Conservation (phyloP, 2,329 filamentous ascomycete species). For the Pseudocercospora ulei region DNA sequence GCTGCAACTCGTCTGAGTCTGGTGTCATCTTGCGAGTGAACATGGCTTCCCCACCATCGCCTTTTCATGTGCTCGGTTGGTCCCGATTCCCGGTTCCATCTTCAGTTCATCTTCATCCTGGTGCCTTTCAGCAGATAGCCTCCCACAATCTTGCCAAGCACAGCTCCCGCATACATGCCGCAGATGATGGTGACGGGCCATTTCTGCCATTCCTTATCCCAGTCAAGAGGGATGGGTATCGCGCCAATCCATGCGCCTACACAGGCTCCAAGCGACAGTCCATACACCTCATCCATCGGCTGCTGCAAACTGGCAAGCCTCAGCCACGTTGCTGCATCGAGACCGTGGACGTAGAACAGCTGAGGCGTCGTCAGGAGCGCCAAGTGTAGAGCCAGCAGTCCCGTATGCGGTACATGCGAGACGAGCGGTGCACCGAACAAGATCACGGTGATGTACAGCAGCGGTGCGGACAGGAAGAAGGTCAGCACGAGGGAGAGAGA, state of each 20-base stretch:
- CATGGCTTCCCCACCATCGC: no score
- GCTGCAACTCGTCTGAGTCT: no score
- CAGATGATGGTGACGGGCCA: conserved; percentile 89
- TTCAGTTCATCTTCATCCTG: conserved; percentile 35
- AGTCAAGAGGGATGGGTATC: conserved; percentile 89
- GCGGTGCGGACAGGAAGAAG: conserved; percentile 47
- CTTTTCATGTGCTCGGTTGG: no score
- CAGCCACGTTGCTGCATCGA: conserved; percentile 61
- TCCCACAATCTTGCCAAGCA: conserved; percentile 54
- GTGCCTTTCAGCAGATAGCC: conserved; percentile 44
- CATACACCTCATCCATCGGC: conserved; percentile 76
- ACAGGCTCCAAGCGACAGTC: conserved; percentile 64
- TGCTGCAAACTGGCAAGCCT: conserved; percentile 57
- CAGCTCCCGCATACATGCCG: conserved; percentile 71
- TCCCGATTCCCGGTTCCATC: not conserved
- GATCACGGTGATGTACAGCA: conserved; percentile 56
- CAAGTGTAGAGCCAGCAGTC: conserved; percentile 72
- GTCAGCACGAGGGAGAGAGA: conserved; percentile 58
- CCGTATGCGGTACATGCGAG: conserved; percentile 66
- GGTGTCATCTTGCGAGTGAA: no score
- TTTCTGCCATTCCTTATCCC: conserved; percentile 98
- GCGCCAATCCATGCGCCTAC: conserved; percentile 87
- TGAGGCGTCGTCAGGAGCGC: conserved; percentile 68
- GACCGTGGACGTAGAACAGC: conserved; percentile 75
- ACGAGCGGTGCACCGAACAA: conserved; percentile 88